Evolutionary conservation across 805 yeast species (phyloP), one percentile per base, ranked within the genome.

Genomic region (Zygosaccharomyces kombuchaensis): DNA sequence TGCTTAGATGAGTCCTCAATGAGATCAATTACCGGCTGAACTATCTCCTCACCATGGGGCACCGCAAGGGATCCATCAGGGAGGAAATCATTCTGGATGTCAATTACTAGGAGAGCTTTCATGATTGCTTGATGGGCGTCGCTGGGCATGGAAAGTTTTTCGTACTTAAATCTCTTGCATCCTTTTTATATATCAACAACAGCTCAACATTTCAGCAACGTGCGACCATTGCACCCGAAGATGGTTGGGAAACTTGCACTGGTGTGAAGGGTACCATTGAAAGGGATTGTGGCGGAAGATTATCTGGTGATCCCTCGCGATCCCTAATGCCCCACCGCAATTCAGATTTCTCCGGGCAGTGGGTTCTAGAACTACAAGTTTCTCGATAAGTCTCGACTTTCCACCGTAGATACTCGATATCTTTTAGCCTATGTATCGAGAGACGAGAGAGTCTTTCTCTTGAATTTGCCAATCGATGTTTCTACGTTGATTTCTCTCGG

Each of bases 21-120:
- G 34, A 87, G 64, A 1, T 71, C 57, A 25, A 73, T 62, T 29
- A 88, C 77, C 0, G 70, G 68, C 0, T 75, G 71, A 16, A 88
- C 72, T 7, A 87, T 69, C 0, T 65, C 67, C 10, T 82, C 70
- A 3, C 95, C 96, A 6, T 73, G 69, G 0, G 70, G 56, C 0
- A 88, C 93, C 0, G 93, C 95, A 36, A 90, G 66, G 0, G 93
- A 66, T 0, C 96, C 97, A 23, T 71, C 58, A 0, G 88, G 82
- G 2, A 89, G 70, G 62, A 90, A 90, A 61, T 91, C 97, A 52
- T 84, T 81, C 61, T 90, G 97, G 10, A 90, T 66, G 57, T 90
- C 98, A 13, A 90, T 76, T 0, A 90, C 74, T 0, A 89, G 66
- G 29, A 90, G 67, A 0, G 96, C 96, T 40, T 47, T 51, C 53